A percentile compares a stretch with the other conserved stretches of the same genome.
Evolutionary conservation across 2,329 filamentous ascomycete species (phyloP).

Genomic region (Talaromyces rugulosus): DNA sequence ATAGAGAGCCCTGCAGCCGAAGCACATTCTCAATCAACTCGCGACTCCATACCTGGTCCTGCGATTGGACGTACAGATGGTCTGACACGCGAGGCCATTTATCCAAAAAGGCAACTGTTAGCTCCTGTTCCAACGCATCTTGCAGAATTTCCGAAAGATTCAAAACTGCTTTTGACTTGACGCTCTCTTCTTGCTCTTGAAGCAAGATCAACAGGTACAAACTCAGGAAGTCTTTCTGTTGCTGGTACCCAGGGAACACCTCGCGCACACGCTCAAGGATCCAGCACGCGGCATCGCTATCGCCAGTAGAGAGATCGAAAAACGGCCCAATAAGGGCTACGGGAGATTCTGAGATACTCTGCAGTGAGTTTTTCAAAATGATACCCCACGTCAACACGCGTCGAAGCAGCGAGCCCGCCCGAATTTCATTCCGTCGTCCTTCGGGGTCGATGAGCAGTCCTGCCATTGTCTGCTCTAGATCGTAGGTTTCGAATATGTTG

Average conservation of each 20-base stretch:
- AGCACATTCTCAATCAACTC: slow-evolving; percentile 34
- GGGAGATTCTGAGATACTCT: not conserved
- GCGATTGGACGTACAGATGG: slow-evolving; percentile 21
- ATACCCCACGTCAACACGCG: slow-evolving; percentile 31
- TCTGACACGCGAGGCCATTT: slow-evolving; percentile 24
- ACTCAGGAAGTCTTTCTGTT: slow-evolving; percentile 20
- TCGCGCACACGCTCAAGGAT: slow-evolving; percentile 28
- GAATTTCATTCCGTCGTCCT: slow-evolving; percentile 14
- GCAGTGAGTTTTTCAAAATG: slow-evolving; percentile 18
- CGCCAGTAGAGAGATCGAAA: slow-evolving; percentile 23
- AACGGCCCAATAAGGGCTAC: slow-evolving; percentile 17
- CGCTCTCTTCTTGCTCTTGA: slow-evolving; percentile 19
- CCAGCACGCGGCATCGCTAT: slow-evolving; percentile 33
- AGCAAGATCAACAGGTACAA: slow-evolving; percentile 31
- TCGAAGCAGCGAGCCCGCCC: slow-evolving; percentile 32
- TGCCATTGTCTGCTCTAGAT: slow-evolving; percentile 3
- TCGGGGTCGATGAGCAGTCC: slow-evolving; percentile 1
- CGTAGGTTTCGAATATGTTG: slow-evolving; percentile 9
- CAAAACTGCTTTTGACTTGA: slow-evolving; percentile 26
- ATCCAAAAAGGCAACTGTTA: slow-evolving; percentile 20
- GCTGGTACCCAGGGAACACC: slow-evolving; percentile 18
- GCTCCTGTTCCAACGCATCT: slow-evolving; percentile 18
- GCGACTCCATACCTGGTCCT: slow-evolving; percentile 28
- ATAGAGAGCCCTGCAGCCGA: slow-evolving; percentile 34
- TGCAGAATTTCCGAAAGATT: slow-evolving; percentile 33